Percentiles rank a stretch among this genome's conserved stretches.
Conservation (phyloP, 805 yeast genomes). For the Ogataea populi-albae region DNA sequence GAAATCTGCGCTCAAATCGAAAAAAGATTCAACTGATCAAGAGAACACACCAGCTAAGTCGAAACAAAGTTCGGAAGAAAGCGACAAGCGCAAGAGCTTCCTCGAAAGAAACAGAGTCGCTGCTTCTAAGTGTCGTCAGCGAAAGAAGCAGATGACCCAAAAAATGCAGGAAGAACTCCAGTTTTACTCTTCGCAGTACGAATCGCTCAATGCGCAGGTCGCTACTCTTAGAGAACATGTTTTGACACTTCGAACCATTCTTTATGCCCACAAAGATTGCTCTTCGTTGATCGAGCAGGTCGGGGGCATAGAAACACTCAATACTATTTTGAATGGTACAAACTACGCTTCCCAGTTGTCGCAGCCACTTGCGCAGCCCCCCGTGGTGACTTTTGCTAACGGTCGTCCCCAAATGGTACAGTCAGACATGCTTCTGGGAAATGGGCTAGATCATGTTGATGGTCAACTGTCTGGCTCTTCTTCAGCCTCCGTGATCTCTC, state of each 20-base stretch:
- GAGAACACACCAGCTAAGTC: constrained; percentile 1
- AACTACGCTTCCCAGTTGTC: constrained; percentile 11
- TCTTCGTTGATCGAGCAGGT: constrained; percentile 38
- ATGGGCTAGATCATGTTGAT: too few relatives aligned
- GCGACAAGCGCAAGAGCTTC: constrained; percentile 68
- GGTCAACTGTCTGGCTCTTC: too few relatives aligned
- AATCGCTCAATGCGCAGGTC: constrained; percentile 58
- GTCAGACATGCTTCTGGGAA: too few relatives aligned
- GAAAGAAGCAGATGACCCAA: constrained; percentile 84
- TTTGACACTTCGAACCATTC: constrained; percentile 42
- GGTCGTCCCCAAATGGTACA: too few relatives aligned
- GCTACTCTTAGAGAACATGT: constrained; percentile 59
- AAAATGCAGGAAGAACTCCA: constrained; percentile 79
- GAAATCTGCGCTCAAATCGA: too few relatives aligned
- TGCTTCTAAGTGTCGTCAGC: constrained; percentile 93
- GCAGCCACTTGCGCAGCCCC: constrained; percentile 10
- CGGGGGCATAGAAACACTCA: constrained; percentile 46
- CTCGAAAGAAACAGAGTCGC: constrained; percentile 92
- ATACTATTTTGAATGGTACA: constrained; percentile 34
- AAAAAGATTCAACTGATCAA: too few relatives aligned
- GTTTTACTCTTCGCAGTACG: constrained; percentile 67
- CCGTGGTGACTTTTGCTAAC: too few relatives aligned
- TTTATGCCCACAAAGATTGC: constrained; percentile 53
- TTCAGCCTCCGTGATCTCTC: too few relatives aligned
- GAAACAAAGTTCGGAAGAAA: constrained; percentile 44